These are phyloP conservation scores for Periconia macrospinosa DNA, from an alignment of 2,329 filamentous ascomycete species.

Conservation along the genomic window DNA sequence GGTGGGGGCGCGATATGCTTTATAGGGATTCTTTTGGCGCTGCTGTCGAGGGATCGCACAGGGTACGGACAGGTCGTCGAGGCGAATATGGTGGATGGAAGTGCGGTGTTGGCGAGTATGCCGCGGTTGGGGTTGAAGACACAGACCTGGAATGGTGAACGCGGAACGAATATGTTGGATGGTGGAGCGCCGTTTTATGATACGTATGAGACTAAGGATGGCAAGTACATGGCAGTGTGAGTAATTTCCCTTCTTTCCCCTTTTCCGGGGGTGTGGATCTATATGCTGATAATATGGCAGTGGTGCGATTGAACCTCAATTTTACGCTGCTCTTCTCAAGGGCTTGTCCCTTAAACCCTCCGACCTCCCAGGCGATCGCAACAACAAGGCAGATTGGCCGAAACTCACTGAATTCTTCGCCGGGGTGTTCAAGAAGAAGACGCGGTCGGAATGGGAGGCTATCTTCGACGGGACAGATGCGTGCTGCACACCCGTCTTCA, in stretches of 20 bases:
- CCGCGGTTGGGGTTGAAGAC: constrained; percentile 69
- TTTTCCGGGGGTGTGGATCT: neutral
- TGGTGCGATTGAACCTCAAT: constrained; percentile 87
- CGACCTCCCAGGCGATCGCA: constrained; percentile 52
- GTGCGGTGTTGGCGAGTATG: constrained; percentile 76
- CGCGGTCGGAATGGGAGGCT: constrained; percentile 76
- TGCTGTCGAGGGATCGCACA: constrained; percentile 65
- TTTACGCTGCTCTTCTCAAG: constrained; percentile 70
- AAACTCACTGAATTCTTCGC: constrained; percentile 65
- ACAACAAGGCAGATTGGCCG: constrained; percentile 69
- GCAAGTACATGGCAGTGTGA: constrained; percentile 74
- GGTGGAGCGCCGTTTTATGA: constrained; percentile 87
- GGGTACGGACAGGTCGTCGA: constrained; percentile 86
- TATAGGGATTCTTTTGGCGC: constrained; percentile 77
- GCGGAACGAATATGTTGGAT: constrained; percentile 80
- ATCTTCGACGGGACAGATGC: constrained; percentile 91
- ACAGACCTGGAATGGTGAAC: constrained; percentile 61
- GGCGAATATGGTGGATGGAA: constrained; percentile 95
- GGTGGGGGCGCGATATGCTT: constrained; percentile 84
- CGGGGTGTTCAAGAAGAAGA: constrained; percentile 67
- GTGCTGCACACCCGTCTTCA: constrained; percentile 86
- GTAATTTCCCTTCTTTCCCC: constrained; percentile 10
- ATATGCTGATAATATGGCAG: constrained; percentile 21
- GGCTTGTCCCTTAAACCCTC: constrained; percentile 62
- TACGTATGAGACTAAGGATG: constrained; percentile 82